Conservation (phyloP, 2,329 filamentous ascomycete species). For the Talaromyces rugulosus region DNA sequence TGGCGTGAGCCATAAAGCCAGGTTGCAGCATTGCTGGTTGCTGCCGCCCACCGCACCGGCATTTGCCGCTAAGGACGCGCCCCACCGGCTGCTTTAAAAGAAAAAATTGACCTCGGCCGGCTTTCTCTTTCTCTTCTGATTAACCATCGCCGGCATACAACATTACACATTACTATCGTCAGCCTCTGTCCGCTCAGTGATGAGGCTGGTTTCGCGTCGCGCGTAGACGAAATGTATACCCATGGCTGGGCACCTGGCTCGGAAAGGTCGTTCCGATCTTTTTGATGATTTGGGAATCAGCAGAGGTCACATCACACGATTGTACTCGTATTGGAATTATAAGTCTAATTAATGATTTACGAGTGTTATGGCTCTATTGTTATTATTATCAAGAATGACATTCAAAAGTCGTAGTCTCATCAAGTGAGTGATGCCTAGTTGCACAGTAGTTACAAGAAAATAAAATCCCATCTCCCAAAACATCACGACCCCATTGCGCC, state of each 20-base stretch:
- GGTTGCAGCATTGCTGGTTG: constrained; percentile 40
- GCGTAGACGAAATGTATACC: constrained; percentile 58
- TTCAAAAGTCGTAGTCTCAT: background rate
- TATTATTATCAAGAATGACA: background rate
- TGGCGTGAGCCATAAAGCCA: constrained; percentile 38
- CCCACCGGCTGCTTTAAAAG: constrained; percentile 22
- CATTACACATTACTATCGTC: constrained; percentile 55
- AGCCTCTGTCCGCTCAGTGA: constrained; percentile 47
- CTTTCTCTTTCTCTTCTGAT: constrained; percentile 36
- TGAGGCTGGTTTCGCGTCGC: constrained; percentile 64
- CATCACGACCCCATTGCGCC: constrained; percentile 6
- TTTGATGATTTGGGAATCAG: constrained; percentile 68
- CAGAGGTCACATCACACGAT: constrained; percentile 54
- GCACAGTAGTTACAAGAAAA: background rate
- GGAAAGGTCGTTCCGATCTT: constrained; percentile 61
- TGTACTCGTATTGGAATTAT: background rate
- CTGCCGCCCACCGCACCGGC: constrained; percentile 29
- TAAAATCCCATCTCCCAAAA: background rate
- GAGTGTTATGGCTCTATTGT: background rate
- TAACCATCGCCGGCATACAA: constrained; percentile 48
- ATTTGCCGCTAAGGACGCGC: constrained; percentile 11
- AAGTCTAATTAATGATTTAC: background rate
- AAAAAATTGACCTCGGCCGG: constrained; percentile 21
- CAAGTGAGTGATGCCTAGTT: background rate
- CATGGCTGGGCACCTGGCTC: constrained; percentile 69